phyloP scores from a whole-genome alignment of 1,139 yeast species.

The Magnusiomyces sp. region DNA sequence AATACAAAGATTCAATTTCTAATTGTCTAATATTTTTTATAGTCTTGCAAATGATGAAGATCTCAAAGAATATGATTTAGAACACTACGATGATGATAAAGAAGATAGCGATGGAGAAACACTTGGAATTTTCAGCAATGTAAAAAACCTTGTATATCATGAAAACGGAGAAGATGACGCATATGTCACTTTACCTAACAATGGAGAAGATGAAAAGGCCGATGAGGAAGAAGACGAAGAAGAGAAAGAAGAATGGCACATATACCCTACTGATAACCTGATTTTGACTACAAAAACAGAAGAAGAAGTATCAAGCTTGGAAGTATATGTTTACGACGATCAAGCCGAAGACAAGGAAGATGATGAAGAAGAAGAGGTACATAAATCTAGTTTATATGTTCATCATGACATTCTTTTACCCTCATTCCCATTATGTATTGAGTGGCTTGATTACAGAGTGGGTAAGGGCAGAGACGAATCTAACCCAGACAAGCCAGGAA shows the following conservation, averaged over 20 bases:
- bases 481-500: conserved; percentile 51
- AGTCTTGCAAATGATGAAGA: conserved; percentile 53
- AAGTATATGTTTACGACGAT: conserved; percentile 90
- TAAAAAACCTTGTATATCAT: conserved; percentile 42
- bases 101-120: conserved; percentile 43
- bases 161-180: conserved; percentile 62
- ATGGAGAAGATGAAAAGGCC: conserved; percentile 39
- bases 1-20: conserved; percentile 23
- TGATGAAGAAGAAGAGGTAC: conserved; percentile 45
- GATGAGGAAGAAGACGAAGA: conserved; percentile 57
- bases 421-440: conserved; percentile 92
- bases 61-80: conserved; percentile 79
- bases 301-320: conserved; percentile 87
- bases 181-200: conserved; percentile 56
- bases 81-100: conserved; percentile 67
- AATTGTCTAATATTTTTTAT: conserved; percentile 22
- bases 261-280: conserved; percentile 84
- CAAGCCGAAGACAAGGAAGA: conserved; percentile 52
- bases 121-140: conserved; percentile 35
- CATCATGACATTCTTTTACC: conserved; percentile 98
- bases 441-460: conserved; percentile 72
- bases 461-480: conserved; percentile 21
- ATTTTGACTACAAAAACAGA: conserved; percentile 91
- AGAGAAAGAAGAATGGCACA: conserved; percentile 76
- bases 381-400: conserved; percentile 69